phyloP scores from a whole-genome alignment of 352 stramenopile species.

The Globisporangium echinulatum region DNA sequence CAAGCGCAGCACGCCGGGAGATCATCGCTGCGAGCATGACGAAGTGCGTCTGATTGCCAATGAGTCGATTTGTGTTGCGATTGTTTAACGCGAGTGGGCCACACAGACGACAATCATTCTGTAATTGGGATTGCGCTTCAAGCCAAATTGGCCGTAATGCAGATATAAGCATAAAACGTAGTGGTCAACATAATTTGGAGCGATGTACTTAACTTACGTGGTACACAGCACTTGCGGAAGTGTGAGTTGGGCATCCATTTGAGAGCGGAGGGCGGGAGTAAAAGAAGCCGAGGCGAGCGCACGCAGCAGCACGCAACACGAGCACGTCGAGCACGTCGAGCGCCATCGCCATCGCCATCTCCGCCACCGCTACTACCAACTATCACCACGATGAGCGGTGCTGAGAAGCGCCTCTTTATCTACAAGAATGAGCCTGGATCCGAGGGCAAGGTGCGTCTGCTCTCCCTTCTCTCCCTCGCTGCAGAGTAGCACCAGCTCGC shows the following conservation, averaged over 20 bases:
- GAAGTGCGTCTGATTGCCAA: background rate
- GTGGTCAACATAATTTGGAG: too few species aligned
- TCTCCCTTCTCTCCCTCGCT: background rate
- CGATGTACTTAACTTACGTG: background rate
- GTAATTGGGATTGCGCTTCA: too few species aligned
- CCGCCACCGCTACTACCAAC: background rate
- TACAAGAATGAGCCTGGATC: conserved; percentile 83
- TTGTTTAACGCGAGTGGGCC: too few species aligned
- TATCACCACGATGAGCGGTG: conserved; percentile 30
- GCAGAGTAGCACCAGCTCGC: too few species aligned
- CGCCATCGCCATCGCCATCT: background rate
- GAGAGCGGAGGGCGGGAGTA: background rate
- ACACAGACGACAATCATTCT: too few species aligned
- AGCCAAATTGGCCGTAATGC: too few species aligned
- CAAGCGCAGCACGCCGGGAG: too few species aligned
- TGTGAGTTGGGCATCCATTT: background rate
- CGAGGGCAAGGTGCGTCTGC: conserved; percentile 57
- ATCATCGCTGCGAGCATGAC: background rate
- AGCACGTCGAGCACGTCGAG: background rate
- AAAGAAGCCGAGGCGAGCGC: conserved; percentile 2
- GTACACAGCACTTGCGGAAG: background rate
- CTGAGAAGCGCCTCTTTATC: conserved; percentile 82
- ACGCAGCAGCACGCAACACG: background rate
- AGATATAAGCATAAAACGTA: too few species aligned
- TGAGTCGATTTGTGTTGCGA: too few species aligned